These are phyloP conservation scores for Keithomyces neogunnii DNA, from an alignment of 2,329 filamentous ascomycete genomes.

Conservation along the genomic window DNA sequence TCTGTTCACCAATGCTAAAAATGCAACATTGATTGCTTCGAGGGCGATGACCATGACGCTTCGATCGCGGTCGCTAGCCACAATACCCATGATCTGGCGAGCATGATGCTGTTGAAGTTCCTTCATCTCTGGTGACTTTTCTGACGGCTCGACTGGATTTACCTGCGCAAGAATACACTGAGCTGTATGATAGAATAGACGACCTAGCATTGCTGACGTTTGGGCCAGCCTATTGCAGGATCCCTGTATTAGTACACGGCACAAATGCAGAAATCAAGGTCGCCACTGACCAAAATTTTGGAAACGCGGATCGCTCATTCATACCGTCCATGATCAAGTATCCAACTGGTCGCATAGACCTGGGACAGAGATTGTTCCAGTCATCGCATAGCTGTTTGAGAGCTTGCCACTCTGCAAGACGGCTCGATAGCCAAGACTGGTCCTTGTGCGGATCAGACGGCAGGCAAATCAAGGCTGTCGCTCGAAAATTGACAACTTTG, in stretches of 20 bases:
- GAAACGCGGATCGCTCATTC: slow-evolving; percentile 65
- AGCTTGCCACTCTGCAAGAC: slow-evolving; percentile 67
- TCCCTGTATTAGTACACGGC: not conserved
- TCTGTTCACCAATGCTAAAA: slow-evolving; percentile 58
- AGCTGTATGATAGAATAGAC: slow-evolving; percentile 82
- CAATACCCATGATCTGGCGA: slow-evolving; percentile 81
- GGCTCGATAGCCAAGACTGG: slow-evolving; percentile 53
- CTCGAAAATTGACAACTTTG: slow-evolving; percentile 79
- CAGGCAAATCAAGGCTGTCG: slow-evolving; percentile 54
- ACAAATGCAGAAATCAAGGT: not conserved
- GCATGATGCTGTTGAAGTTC: slow-evolving; percentile 65
- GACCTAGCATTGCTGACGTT: slow-evolving; percentile 58
- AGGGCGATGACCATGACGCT: slow-evolving; percentile 73
- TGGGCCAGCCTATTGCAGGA: not conserved
- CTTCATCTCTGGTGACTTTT: slow-evolving; percentile 57
- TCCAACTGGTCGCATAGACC: slow-evolving; percentile 80
- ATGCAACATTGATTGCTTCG: slow-evolving; percentile 69
- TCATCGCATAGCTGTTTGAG: slow-evolving; percentile 75
- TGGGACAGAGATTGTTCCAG: slow-evolving; percentile 72
- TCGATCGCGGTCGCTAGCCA: slow-evolving; percentile 73
- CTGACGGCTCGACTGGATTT: slow-evolving; percentile 58
- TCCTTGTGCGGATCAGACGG: slow-evolving; percentile 53
- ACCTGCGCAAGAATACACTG: slow-evolving; percentile 73
- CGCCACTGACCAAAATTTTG: slow-evolving; percentile 66
- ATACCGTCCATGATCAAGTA: slow-evolving; percentile 64